These are phyloP conservation scores for Fusarium cyanostomum DNA, from an alignment of 2,329 filamentous ascomycete genomes.

Conservation along the genomic window DNA sequence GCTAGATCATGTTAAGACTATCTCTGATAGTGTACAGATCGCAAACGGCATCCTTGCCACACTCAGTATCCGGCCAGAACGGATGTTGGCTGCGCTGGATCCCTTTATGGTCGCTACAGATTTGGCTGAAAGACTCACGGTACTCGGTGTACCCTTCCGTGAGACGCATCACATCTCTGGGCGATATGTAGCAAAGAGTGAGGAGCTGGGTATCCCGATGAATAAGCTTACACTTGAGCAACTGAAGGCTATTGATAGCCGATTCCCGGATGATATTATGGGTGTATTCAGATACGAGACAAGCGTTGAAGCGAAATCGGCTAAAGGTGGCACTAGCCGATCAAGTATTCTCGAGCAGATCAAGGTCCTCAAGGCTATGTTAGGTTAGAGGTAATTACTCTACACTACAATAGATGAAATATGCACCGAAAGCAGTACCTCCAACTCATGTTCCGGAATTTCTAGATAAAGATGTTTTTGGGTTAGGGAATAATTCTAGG, in stretches of 20 bases:
- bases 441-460: too few relatives aligned
- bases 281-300: conserved; percentile 75
- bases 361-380: conserved; percentile 52
- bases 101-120: conserved; percentile 80
- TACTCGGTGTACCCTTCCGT: conserved; percentile 76
- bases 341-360: conserved; percentile 70
- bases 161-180: conserved; percentile 83
- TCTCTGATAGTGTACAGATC: too few relatives aligned
- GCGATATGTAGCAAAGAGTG: conserved; percentile 74
- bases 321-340: conserved; percentile 75
- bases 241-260: conserved; percentile 72
- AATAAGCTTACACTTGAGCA: conserved; percentile 74
- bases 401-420: too few relatives aligned
- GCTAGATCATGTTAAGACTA: too few relatives aligned
- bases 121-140: conserved; percentile 69
- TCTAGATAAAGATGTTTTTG: too few relatives aligned
- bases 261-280: conserved; percentile 74
- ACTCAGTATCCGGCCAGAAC: conserved; percentile 70
- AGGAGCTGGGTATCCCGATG: conserved; percentile 71
- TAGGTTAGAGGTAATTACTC: too few relatives aligned
- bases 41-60: too few relatives aligned
- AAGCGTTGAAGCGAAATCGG: conserved; percentile 75
- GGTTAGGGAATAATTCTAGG: too few relatives aligned
- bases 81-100: conserved; percentile 75
- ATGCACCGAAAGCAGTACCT: not conserved